These are phyloP conservation scores for Hyaloscypha bicolor DNA, from an alignment of 495 filamentous ascomycete genomes.

Conservation along the genomic window DNA sequence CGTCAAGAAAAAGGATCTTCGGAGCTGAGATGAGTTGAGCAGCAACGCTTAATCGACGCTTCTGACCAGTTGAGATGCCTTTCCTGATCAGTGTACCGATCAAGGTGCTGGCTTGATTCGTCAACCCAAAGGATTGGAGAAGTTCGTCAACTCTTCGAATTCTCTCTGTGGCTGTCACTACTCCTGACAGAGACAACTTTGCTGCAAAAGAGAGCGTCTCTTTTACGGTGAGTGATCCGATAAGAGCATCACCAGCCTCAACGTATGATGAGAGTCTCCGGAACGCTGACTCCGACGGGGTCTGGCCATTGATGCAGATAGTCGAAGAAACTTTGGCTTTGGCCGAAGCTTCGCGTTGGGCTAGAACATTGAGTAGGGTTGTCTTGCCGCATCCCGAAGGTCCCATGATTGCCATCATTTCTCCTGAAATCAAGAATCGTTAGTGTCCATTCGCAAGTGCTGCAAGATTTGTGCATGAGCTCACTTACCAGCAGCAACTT, in stretches of 20 bases:
- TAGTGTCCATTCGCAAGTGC: not conserved
- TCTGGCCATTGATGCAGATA: constrained; percentile 52
- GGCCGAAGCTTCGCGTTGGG: constrained; percentile 40
- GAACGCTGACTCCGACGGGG: constrained; percentile 38
- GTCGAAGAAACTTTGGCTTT: constrained; percentile 41
- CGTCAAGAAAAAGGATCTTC: constrained; percentile 78
- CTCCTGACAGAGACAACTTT: constrained; percentile 44
- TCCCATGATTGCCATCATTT: constrained; percentile 67
- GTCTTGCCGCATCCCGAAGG: constrained; percentile 69
- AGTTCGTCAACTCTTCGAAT: constrained; percentile 56
- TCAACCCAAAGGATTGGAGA: constrained; percentile 61
- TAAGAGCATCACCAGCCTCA: constrained; percentile 79
- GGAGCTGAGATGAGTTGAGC: constrained; percentile 78
- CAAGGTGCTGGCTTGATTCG: constrained; percentile 61
- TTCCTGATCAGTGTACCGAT: constrained; percentile 78
- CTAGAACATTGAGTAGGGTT: constrained; percentile 61
- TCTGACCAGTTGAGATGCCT: constrained; percentile 78
- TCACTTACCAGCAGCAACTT: not conserved
- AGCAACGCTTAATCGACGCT: constrained; percentile 71
- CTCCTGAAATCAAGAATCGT: not conserved
- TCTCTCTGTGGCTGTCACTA: constrained; percentile 47
- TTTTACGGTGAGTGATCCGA: constrained; percentile 73
- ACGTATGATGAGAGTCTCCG: constrained; percentile 66
- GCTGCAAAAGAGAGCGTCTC: constrained; percentile 75
- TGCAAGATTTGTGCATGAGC: not conserved